Evolutionary conservation across 345 rosid species (phyloP), one percentile per base, ranked within the genome.

Genomic region (Lumnitzera racemosa): DNA sequence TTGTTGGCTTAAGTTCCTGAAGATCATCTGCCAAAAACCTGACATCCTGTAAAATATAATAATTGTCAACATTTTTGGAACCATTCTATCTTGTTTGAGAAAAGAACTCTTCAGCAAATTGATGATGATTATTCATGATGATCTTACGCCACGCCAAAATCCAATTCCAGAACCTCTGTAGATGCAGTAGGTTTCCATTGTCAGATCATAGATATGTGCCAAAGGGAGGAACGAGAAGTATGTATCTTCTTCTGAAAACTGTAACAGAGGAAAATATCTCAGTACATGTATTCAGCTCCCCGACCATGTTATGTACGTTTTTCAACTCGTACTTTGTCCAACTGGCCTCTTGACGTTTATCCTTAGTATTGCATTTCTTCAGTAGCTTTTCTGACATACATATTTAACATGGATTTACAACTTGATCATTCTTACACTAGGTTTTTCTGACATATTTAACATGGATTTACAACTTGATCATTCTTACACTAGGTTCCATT

Each of bases 211-310:
- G 17, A 86, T 71, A 72, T 88, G 97, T 47, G 99, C 99, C 77
- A 90, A 71, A 55, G 96, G 97, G 43, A 94, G 90, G 86, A 87
- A 90, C 12, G 97, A 94, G 78, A 94, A 90, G 74, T 83, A 88
- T 48, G 86, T 71, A 70, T 94, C 99, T 48, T 78, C 87, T 65
- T 79, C 89, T 23, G 81, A 53, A 61, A 79, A 80, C 96, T 94
- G 79, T 63, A 81, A 49, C 6, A 58, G 23, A 67, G 48, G 48
- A 49, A 31, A 3, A 15, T 50, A 47, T 24, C 20, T 47, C 48
- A 64, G 58, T 53, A 54, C 15, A 13, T 11, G 13, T 13, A 48
- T n/a, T 46, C 16, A 24, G 50, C 47, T 36, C 3, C 52, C 53
- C 46, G 23, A 3, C 27, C 20, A 55, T 60, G 13, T 43, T 15